A percentile compares a stretch with the other conserved stretches of the same genome.
Conservation (phyloP, 371 early-diverging fungal genomes). For the Edhazardia aedis region DNA sequence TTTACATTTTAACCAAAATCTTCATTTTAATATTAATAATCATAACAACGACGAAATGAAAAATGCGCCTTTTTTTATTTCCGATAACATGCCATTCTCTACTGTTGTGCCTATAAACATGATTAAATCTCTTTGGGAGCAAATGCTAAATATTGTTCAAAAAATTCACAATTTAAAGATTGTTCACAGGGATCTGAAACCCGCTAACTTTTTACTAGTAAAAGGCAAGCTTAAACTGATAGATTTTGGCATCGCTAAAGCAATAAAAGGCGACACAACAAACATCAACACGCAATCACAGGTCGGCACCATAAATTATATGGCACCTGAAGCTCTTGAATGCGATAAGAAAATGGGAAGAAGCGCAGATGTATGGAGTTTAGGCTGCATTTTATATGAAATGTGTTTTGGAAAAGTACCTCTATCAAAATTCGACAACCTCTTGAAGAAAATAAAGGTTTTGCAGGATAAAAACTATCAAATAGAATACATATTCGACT, state of each 20-base stretch:
- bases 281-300: slow-evolving; percentile 27
- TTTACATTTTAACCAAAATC: too few relatives aligned
- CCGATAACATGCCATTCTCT: too few relatives aligned
- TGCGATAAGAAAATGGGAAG: slow-evolving; percentile 35
- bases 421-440: too few relatives aligned
- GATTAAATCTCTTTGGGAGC: slow-evolving; percentile 34
- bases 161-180: slow-evolving; percentile 36
- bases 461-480: too few relatives aligned
- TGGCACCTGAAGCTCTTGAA: slow-evolving; percentile 40
- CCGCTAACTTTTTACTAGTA: slow-evolving; percentile 46
- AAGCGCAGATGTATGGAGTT: slow-evolving; percentile 45
- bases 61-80: too few relatives aligned
- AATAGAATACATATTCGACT: too few relatives aligned
- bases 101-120: slow-evolving; percentile 1
- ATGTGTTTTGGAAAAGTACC: slow-evolving; percentile 31
- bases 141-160: slow-evolving; percentile 38
- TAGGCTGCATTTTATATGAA: slow-evolving; percentile 46
- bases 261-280: slow-evolving; percentile 39
- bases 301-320: slow-evolving; percentile 44
- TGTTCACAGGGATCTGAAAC: slow-evolving; percentile 46
- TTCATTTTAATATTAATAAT: too few relatives aligned
- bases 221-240: slow-evolving; percentile 41
- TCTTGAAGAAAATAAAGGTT: too few relatives aligned
- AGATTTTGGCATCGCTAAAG: slow-evolving; percentile 46
- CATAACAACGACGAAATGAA: too few relatives aligned